Conservation (phyloP, 208 protist genomes). For the Naegleria fowleri region DNA sequence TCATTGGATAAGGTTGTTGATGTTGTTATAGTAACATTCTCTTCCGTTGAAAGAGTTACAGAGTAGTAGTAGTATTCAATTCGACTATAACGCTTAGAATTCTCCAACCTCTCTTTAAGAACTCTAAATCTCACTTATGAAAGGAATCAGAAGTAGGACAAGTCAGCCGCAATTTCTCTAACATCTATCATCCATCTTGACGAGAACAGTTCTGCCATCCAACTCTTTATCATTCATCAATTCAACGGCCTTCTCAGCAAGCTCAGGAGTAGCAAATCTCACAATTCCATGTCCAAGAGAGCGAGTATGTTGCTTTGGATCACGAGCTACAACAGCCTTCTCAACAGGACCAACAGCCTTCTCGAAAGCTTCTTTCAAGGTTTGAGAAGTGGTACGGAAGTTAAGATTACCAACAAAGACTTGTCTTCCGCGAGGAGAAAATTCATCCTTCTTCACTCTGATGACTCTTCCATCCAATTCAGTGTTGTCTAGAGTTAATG, state of each 20-base stretch:
- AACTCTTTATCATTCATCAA: conserved; percentile 74
- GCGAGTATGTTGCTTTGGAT: conserved; percentile 59
- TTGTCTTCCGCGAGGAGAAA: conserved; percentile 44
- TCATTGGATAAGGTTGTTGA: too few species aligned
- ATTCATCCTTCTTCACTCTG: conserved; percentile 65
- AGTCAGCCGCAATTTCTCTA: conserved; percentile 41
- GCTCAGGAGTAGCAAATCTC: conserved; percentile 62
- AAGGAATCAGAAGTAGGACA: too few species aligned
- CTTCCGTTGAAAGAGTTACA: not conserved
- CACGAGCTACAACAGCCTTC: conserved; percentile 71
- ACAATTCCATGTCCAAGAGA: conserved; percentile 62
- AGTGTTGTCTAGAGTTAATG: conserved; percentile 68
- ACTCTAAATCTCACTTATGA: not conserved
- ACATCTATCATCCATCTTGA: conserved; percentile 68
- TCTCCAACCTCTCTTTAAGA: not conserved
- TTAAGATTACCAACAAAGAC: conserved; percentile 77
- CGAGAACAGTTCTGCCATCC: conserved; percentile 68
- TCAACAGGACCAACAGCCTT: conserved; percentile 61
- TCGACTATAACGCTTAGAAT: not conserved
- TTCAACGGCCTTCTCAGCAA: conserved; percentile 61
- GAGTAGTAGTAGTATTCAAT: not conserved
- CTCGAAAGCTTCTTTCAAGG: conserved; percentile 73
- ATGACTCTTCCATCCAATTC: conserved; percentile 77
- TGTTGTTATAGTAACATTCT: too few species aligned
- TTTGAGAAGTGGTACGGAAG: conserved; percentile 70